These are phyloP conservation scores for Yamadazyma conglobata DNA, from an alignment of 1,139 yeast species.

Conservation along the genomic window DNA sequence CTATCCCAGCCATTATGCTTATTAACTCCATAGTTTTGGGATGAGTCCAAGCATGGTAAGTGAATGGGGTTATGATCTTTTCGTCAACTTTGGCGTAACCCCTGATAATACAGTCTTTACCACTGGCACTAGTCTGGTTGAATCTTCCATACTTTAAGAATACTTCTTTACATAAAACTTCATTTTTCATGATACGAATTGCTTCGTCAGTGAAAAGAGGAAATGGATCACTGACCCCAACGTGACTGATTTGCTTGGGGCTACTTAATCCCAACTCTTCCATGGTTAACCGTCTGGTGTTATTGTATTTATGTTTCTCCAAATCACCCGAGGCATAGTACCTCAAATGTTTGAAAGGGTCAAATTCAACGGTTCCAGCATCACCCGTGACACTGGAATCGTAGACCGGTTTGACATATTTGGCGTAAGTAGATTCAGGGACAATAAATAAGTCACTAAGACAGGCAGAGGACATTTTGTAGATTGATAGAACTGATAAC, in stretches of 20 bases:
- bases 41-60: conserved; percentile 53
- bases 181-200: conserved; percentile 51
- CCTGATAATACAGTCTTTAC: conserved; percentile 43
- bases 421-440: conserved; percentile 10
- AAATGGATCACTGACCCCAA: conserved; percentile 56
- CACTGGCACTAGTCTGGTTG: conserved; percentile 36
- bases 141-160: conserved; percentile 43
- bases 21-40: conserved; percentile 50
- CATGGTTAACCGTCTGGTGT: conserved; percentile 45
- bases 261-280: conserved; percentile 40
- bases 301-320: conserved; percentile 21
- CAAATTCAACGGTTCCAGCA: conserved; percentile 24
- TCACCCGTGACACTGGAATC: conserved; percentile 6
- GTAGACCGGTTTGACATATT: conserved; percentile 8
- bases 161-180: conserved; percentile 41
- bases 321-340: conserved; percentile 31
- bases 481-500: too few relatives aligned
- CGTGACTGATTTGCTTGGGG: conserved; percentile 40
- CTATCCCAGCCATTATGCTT: conserved; percentile 53
- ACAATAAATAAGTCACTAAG: too few relatives aligned
- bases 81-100: conserved; percentile 42
- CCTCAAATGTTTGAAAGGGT: conserved; percentile 42
- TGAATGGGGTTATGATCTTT: conserved; percentile 37
- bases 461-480: too few relatives aligned
- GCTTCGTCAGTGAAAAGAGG: conserved; percentile 59